A percentile compares a stretch with the other conserved stretches of the same genome.
Evolutionary conservation across 257 asterid genomes (phyloP).

Genomic region (Verbascum thapsus): DNA sequence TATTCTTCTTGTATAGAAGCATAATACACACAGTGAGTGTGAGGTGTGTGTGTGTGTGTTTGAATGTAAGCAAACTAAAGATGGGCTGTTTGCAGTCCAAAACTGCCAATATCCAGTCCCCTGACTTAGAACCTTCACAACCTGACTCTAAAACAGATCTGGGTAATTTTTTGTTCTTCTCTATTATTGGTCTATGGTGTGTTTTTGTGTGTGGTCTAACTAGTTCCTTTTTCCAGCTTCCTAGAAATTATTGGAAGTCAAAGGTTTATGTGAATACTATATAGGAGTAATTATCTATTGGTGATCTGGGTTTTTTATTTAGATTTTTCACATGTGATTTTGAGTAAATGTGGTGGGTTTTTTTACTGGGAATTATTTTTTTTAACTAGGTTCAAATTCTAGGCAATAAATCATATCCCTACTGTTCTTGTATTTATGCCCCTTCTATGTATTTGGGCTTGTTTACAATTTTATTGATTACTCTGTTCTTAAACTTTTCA

Average conservation of each 20-base stretch:
- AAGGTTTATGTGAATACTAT: slow-evolving; percentile 7
- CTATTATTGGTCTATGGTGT: neutral
- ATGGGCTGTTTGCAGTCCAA: slow-evolving; percentile 87
- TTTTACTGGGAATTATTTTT: neutral
- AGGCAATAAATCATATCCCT: neutral
- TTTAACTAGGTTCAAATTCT: slow-evolving; percentile 13
- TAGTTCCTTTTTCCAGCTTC: neutral
- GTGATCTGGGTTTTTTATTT: slow-evolving; percentile 21
- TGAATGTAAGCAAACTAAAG: no score
- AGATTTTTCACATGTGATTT: slow-evolving; percentile 21
- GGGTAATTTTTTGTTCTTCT: slow-evolving; percentile 39
- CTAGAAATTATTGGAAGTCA: slow-evolving; percentile 17
- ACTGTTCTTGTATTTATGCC: no score
- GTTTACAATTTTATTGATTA: neutral
- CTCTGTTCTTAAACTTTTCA: neutral
- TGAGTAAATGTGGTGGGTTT: slow-evolving; percentile 15
- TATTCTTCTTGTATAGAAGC: neutral
- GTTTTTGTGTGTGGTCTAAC: slow-evolving; percentile 12
- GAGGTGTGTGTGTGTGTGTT: slow-evolving; percentile 26
- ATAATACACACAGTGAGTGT: slow-evolving; percentile 1
- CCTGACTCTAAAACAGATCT: slow-evolving; percentile 67
- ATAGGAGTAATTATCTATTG: neutral
- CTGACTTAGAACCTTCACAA: slow-evolving; percentile 58
- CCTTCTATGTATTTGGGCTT: no score
- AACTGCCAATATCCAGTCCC: slow-evolving; percentile 67